A percentile compares a stretch with the other conserved stretches of the same genome.
These are phyloP conservation scores for Solanum virginianum DNA, from an alignment of 257 asterid species.

Conservation along the genomic window DNA sequence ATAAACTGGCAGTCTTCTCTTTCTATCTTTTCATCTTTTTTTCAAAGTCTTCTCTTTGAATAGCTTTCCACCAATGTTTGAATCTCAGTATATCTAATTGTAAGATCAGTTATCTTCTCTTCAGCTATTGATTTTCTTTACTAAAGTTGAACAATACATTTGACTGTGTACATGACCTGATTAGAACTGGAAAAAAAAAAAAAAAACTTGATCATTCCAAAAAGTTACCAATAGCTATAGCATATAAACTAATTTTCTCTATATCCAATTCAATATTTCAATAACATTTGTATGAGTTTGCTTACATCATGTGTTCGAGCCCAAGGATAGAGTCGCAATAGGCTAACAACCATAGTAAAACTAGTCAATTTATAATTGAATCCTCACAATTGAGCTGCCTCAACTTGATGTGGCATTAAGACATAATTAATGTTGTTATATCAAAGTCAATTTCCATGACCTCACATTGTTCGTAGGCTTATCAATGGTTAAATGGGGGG, in stretches of 20 bases:
- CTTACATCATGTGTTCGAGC: background rate
- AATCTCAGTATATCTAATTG: background rate
- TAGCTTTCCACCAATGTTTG: background rate
- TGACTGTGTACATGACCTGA: background rate
- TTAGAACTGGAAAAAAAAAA: background rate
- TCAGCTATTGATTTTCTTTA: background rate
- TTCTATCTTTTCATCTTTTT: background rate
- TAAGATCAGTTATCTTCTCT: background rate
- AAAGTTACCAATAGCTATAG: background rate
- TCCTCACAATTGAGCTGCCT: background rate
- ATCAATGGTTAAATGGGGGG: no score
- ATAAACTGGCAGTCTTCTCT: background rate
- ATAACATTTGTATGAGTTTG: background rate
- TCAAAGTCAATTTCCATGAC: background rate
- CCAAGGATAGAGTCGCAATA: background rate
- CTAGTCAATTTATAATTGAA: background rate
- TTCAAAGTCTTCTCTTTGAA: background rate
- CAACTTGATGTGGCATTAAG: background rate
- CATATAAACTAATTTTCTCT: background rate
- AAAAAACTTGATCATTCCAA: background rate
- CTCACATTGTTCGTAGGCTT: background rate
- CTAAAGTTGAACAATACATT: background rate
- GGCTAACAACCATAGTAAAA: background rate
- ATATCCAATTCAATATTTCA: background rate
- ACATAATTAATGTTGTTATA: background rate